These are phyloP conservation scores for Mycocentrospora acerina DNA, from an alignment of 2,329 filamentous ascomycete species.

Conservation along the genomic window DNA sequence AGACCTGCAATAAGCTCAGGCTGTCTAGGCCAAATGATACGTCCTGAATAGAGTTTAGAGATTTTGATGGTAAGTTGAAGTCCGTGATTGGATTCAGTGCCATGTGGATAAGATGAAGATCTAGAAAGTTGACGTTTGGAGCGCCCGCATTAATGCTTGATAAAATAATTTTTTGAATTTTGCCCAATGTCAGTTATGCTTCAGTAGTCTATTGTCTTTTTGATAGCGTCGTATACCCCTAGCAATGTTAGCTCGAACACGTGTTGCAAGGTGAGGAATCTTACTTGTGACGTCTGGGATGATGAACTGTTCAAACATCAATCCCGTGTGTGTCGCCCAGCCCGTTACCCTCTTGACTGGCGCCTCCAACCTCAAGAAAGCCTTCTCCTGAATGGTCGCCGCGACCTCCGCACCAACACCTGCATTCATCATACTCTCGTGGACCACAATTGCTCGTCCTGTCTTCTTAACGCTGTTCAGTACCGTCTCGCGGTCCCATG, in stretches of 20 bases:
- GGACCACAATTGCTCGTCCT: conserved; percentile 81
- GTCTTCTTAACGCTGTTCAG: conserved; percentile 84
- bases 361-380: conserved; percentile 80
- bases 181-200: too few relatives aligned
- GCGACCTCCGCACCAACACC: conserved; percentile 88
- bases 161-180: too few relatives aligned
- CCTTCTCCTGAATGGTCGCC: conserved; percentile 82
- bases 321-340: conserved; percentile 82
- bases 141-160: too few relatives aligned
- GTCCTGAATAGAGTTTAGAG: too few relatives aligned
- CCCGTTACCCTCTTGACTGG: conserved; percentile 83
- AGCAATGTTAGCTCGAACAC: conserved; percentile 3
- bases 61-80: too few relatives aligned
- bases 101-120: too few relatives aligned
- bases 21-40: too few relatives aligned
- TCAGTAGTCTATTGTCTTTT: conserved; percentile 49
- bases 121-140: too few relatives aligned
- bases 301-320: conserved; percentile 71
- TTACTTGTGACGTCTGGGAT: conserved; percentile 84
- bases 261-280: conserved; percentile 42
- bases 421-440: conserved; percentile 89
- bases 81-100: too few relatives aligned
- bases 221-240: conserved; percentile 54
- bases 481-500: conserved; percentile 83
- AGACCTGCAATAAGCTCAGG: too few relatives aligned